phyloP scores from a whole-genome alignment of 208 protist species.

The Trypanosoma caninum region DNA sequence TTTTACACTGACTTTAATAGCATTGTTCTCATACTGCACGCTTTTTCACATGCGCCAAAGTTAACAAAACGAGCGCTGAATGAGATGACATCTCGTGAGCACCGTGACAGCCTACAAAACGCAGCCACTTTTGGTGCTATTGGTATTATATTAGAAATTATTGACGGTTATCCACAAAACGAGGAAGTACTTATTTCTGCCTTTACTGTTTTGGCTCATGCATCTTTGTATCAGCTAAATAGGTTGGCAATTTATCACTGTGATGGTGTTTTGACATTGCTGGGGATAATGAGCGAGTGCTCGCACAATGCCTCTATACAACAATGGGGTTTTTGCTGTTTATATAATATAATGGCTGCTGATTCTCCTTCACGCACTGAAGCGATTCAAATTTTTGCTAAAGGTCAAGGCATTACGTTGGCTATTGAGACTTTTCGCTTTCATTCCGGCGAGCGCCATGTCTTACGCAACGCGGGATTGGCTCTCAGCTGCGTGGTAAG shows the following conservation, averaged over 20 bases:
- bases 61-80: conserved; percentile 52
- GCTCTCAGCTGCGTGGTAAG: conserved; percentile 36
- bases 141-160: conserved; percentile 69
- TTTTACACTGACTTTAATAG: conserved; percentile 67
- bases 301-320: conserved; percentile 47
- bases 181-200: conserved; percentile 54
- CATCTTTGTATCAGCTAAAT: conserved; percentile 61
- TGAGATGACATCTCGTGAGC: conserved; percentile 31
- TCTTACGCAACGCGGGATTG: conserved; percentile 13
- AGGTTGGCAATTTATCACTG: conserved; percentile 55
- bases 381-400: conserved; percentile 38
- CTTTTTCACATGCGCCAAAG: conserved; percentile 57
- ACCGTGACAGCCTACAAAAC: conserved; percentile 13
- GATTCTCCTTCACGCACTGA: conserved; percentile 20
- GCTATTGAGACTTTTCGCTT: conserved; percentile 47
- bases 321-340: conserved; percentile 69
- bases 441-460: conserved; percentile 28
- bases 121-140: conserved; percentile 54
- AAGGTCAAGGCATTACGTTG: conserved; percentile 46
- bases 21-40: conserved; percentile 67
- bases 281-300: conserved; percentile 85
- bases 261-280: conserved; percentile 66
- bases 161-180: conserved; percentile 77
- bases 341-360: conserved; percentile 43
- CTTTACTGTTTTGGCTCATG: conserved; percentile 56